phyloP scores from a whole-genome alignment of 495 filamentous ascomycete species.

The Alectoria sarmentosa region DNA sequence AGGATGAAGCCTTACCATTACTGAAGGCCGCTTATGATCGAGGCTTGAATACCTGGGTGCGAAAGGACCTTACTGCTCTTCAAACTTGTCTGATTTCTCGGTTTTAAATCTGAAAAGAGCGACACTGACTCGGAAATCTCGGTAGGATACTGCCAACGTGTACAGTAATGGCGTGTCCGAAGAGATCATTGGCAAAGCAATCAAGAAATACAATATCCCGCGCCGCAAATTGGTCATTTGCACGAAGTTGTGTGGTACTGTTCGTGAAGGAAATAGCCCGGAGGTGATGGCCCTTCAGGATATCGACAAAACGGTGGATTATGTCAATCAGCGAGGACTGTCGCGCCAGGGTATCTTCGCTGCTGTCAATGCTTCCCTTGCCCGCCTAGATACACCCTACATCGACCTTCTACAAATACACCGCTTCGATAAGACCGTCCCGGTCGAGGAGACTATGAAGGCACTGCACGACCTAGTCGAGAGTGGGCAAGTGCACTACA shows the following conservation, averaged over 20 bases:
- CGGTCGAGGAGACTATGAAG: constrained; percentile 65
- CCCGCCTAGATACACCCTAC: constrained; percentile 57
- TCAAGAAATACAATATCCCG: constrained; percentile 39
- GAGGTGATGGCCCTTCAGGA: constrained; percentile 28
- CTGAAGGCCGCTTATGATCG: constrained; percentile 44
- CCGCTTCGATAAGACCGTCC: constrained; percentile 50
- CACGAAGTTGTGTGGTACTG: constrained; percentile 38
- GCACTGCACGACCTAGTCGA: constrained; percentile 62
- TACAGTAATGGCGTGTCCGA: constrained; percentile 37
- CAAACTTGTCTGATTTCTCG: too few relatives aligned
- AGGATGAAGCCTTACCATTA: constrained; percentile 32
- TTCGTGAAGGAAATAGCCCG: constrained; percentile 32
- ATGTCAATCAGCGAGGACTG: constrained; percentile 42
- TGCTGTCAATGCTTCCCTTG: constrained; percentile 60
- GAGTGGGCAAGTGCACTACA: constrained; percentile 59
- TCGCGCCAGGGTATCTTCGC: constrained; percentile 62
- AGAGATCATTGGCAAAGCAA: constrained; percentile 40
- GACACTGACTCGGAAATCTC: too few relatives aligned
- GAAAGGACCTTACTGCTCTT: too few relatives aligned
- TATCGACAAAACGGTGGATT: constrained; percentile 36
- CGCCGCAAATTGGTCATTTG: constrained; percentile 40
- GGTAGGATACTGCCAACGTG: constrained; percentile 21
- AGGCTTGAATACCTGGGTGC: constrained; percentile 40
- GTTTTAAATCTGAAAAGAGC: too few relatives aligned
- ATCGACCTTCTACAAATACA: constrained; percentile 75